Evolutionary conservation across 495 filamentous ascomycete genomes (phyloP), one percentile per base, ranked within the genome.

Genomic region (Sphaerosporella brunnea): DNA sequence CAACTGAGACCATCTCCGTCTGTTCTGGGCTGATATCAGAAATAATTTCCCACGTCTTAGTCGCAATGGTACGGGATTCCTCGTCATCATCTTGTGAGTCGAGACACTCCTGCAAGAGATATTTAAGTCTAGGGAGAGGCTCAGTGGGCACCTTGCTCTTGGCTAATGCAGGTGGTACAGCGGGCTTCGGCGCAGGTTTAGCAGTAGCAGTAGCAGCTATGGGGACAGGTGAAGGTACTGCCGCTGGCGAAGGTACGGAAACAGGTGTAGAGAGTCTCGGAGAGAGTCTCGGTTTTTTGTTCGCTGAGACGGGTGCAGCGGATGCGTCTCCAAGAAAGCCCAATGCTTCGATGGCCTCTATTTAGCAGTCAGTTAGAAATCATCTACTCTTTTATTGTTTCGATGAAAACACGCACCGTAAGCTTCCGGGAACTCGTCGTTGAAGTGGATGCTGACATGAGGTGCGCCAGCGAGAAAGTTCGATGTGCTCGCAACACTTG

Each of bases 21-120:
- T 58, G 51, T 35, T 55, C 48, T 24, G 48, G 40, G 3, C 39
- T 38, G 30, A 59, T 25, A 20, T 58, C 49, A 8, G 46, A 26
- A 47, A 59, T 48, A 30, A 59, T 54, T 19, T 52, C 55, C 56
- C 56, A 59, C 32, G 58, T 30, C 32, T 59, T 54, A 30, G 54
- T 48, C 18, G 56, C 59, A 36, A 56, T 45, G 41, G 54, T 46
- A 32, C 55, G 47, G n/a, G 58, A 53, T 47, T 59, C 55, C 23
- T 55, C 55, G 21, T 55, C 58, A 45, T 59, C 56, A 20, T 59
- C 55, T 10, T 54, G 55, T 36, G 46, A 51, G 16, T 51, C 53
- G 16, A 59, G 49, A 20, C 51, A 52, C 34, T 59, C 55, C 23
- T 48, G 44, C 25, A 59, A 45, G 18, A 54, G 54, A 24, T 54